phyloP scores from a whole-genome alignment of 768 basidiomycete genomes.

The Boletus reticuloceps region DNA sequence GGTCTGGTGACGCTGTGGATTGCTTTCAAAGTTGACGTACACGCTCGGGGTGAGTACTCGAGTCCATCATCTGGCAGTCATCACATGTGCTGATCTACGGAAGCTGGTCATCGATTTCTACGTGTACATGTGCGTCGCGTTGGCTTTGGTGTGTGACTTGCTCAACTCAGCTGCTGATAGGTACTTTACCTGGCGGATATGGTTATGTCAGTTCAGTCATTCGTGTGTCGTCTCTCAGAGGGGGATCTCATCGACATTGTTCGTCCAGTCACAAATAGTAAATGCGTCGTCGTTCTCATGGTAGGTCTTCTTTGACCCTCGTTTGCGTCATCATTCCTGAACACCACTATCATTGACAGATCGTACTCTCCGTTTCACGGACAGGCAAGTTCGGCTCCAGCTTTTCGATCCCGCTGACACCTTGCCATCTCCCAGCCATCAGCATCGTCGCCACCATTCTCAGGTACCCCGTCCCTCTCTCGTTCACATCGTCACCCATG shows the following conservation, averaged over 20 bases:
- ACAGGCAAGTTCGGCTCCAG: slow-evolving; percentile 10
- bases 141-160: not conserved
- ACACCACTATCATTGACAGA: slow-evolving; percentile 2
- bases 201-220: slow-evolving; percentile 20
- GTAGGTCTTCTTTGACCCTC: not conserved
- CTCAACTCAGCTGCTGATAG: slow-evolving; percentile 2
- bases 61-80: not conserved
- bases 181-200: slow-evolving; percentile 31
- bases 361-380: slow-evolving; percentile 16
- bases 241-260: not conserved
- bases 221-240: not conserved
- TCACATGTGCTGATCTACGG: not conserved
- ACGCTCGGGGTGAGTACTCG: slow-evolving; percentile 18
- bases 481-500: not conserved
- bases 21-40: slow-evolving; percentile 14
- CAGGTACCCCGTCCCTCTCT: slow-evolving; percentile 15
- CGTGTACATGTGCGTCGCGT: slow-evolving; percentile 20
- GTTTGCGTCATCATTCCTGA: not conserved
- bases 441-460: slow-evolving; percentile 12
- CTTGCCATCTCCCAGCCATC: slow-evolving; percentile 1
- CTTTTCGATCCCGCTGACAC: not conserved
- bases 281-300: slow-evolving; percentile 20
- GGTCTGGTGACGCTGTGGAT: not conserved
- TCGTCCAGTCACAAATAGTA: slow-evolving; percentile 14
- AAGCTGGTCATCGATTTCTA: slow-evolving; percentile 29